Evolutionary conservation across 1,284 basidiomycete species (phyloP), one percentile per base, ranked within the genome.

Genomic region (Austroboletus novae-zelandiae): DNA sequence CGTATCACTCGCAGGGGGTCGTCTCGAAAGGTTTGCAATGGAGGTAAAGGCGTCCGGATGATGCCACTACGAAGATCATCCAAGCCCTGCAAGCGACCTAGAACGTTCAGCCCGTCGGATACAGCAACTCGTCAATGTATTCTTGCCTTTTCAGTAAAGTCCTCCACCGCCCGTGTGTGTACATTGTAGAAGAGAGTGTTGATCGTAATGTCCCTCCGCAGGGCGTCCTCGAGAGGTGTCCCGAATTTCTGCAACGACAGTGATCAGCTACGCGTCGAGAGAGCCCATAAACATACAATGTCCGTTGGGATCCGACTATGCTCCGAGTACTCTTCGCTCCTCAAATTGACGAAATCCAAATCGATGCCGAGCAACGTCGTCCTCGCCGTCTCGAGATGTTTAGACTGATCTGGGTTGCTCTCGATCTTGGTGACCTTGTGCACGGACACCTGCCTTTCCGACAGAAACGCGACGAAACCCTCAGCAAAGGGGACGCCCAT

Each of bases 121-220:
- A 31, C 45, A 15, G 30, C 27, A 41, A 23, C 20, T 23, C 36
- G 47, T 43, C 32, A 17, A 36, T 8, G n/a, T 30, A n/a, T 23
- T 48, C 59, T 42, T 63, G 86, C 91, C 76, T 84, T 86, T 55
- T 78, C 82, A 1, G 94, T 98, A 61, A 81, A 81, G 69, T 99
- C 97, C 67, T 99, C 97, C 2, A 99, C 86, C 10, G 74, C 60
- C n/a, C 85, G 78, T 1, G 89, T 86, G 62, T 98, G 94, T 0
- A 99, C 82, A 57, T 99, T 99, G 74, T 95, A 99, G 71, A 99
- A 98, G 13, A 99, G 72, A 0, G 97, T 78, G 65, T 99, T 99
- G 69, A 99, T 96, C 0, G 97, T 99, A 30, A 92, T 85, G 67
- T 99, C 97, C 58, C 97, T 78, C 34, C 97, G 76, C 43, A 91